Evolutionary conservation across 495 filamentous ascomycete genomes (phyloP).

Genomic region (Penicillium desertorum): DNA sequence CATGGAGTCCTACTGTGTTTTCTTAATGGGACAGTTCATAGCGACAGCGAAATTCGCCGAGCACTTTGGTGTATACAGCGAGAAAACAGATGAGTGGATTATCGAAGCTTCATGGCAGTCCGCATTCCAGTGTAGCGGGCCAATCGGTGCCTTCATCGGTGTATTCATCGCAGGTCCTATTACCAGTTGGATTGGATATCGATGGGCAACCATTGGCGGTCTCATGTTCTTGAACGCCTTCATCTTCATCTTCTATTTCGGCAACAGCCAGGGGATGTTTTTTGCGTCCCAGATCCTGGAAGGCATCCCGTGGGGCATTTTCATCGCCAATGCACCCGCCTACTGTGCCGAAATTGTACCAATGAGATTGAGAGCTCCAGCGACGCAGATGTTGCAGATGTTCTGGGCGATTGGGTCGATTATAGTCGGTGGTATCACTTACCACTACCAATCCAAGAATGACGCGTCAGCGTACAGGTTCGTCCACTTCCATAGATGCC

Average conservation of each 20-base stretch:
- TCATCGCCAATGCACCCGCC: constrained; percentile 47
- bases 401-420: constrained; percentile 49
- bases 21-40: constrained; percentile 46
- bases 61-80: constrained; percentile 32
- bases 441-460: constrained; percentile 38
- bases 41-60: constrained; percentile 38
- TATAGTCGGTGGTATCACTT: constrained; percentile 46
- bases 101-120: constrained; percentile 47
- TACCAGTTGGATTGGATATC: constrained; percentile 49
- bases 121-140: constrained; percentile 45
- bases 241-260: constrained; percentile 50
- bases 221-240: constrained; percentile 46
- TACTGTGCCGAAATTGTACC: constrained; percentile 49
- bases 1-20: constrained; percentile 50
- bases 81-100: constrained; percentile 15
- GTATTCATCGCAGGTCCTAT: constrained; percentile 47
- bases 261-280: constrained; percentile 39
- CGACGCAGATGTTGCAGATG: constrained; percentile 50
- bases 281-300: constrained; percentile 47
- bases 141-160: constrained; percentile 44
- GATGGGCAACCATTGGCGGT: constrained; percentile 42
- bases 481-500: constrained; percentile 32
- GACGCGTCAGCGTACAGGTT: constrained; percentile 45
- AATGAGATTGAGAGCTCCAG: constrained; percentile 43
- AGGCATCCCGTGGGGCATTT: constrained; percentile 52